Base-by-base conservation (phyloP, 306 rosid genomes). In the Astragalus glycyphyllos region DNA sequence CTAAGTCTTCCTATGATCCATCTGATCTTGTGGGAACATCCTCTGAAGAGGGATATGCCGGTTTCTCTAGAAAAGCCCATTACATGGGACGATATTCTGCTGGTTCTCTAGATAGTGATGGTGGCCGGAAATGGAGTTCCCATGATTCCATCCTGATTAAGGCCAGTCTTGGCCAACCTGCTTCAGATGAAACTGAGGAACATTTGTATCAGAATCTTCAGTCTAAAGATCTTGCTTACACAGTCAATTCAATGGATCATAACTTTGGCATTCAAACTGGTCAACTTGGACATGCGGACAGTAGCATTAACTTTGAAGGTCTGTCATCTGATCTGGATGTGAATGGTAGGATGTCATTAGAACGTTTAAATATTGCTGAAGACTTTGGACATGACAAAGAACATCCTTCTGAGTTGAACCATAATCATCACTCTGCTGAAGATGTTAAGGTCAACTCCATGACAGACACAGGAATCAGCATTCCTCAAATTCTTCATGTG, bases 11-110 rank as follows among this genome's bases (percentile, higher is more conserved):
- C 31, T 95, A 87, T 79, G 99, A 95, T 72, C 85, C 89, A 42
- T 89, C 91, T 72, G 99, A 95, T 88, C 85, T 74, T 62, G 90
- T 88, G 63, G 99, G 96, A 80, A 82, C 97, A 81, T 91, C 97
- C 46, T 89, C 93, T 72, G 99, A 95, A 70, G 99, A 95, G 65
- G 97, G 97, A 41, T 88, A 86, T 76, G 77, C 80, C 71, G 84
- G 96, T 48, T 74, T 79, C 45, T 78, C 97, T 51, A 89, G 90
- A 86, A 95, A 91, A 81, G 78, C 81, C 66, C 80, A 84, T 65
- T 86, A 84, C 76, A 80, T 79, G 42, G 87, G 96, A 49, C 86
- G 96, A 83, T 91, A 91, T 77, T 89, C 96, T 60, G 85, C 89
- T 65, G 96, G 97, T 85, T 91, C 97, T 41, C 80, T 86, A 57